Base-by-base conservation (phyloP, 2,329 filamentous ascomycete genomes). In the Colletotrichum coccodes region DNA sequence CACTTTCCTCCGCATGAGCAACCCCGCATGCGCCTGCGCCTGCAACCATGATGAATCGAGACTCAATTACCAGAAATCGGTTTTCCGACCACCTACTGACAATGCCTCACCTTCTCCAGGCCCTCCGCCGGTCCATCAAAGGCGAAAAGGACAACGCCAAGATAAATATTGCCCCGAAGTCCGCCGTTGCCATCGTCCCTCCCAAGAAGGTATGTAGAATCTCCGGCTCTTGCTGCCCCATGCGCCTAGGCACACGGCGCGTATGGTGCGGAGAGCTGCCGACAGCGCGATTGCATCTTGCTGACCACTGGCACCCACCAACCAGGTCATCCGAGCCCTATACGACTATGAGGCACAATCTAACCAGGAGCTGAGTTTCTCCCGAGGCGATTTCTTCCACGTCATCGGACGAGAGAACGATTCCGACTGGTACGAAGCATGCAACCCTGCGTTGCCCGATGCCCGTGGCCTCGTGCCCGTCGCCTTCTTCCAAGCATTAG, bases 391-490 rank as follows among this genome's bases (percentile, higher is more conserved):
- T 80, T 99, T 98, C 81, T 96, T 99, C 79, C 95, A 98, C 84
- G 96, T 99, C 72, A 95, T 98, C 80, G 94, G 93, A 76, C 92
- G 95, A 80, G 96, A 98, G 83, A 92, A 98, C 85, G 95, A 98
- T 79, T 84, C 85, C 46, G 94, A 98, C 79, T 99, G 96, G 95
- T 99, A 98, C 86, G 96, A 98, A 82, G 96, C 95, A 64, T 98
- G 94, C 86, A 99, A 99, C 79, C 96, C 96, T 70, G 89, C 93
- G 58, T 86, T 97, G 72, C 94, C 93, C 76, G 92, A 92, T 81
- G 94, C 94, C 58, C 91, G 94, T 73, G 96, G 96, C 70, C 88
- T 99, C 70, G 96, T 99, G 50, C 96, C 96, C 8, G 96, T 98
- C 66, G 90, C 92, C 66, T 98, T 94, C 82, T 99, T 99, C 81